A percentile compares a stretch with the other conserved stretches of the same genome.
These are phyloP conservation scores for Kwoniella heveanensis DNA, from an alignment of 768 basidiomycete genomes.

Conservation along the genomic window DNA sequence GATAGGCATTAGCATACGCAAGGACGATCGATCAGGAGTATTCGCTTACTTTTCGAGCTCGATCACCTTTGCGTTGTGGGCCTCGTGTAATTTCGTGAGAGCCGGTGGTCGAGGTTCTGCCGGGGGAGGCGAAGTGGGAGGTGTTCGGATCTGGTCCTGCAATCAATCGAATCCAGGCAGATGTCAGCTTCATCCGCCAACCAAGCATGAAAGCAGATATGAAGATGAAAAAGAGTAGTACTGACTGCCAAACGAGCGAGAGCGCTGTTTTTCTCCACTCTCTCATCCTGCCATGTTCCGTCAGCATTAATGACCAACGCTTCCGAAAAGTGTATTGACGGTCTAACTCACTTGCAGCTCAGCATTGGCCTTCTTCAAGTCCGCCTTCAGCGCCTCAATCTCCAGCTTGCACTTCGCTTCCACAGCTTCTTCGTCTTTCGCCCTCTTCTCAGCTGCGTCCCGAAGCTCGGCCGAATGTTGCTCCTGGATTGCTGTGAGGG, in stretches of 20 bases:
- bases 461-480: slow-evolving; percentile 19
- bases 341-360: slow-evolving; percentile 32
- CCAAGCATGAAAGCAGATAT: not conserved
- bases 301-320: too few species aligned
- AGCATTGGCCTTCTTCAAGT: slow-evolving; percentile 12
- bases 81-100: slow-evolving; percentile 39
- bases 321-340: too few species aligned
- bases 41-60: slow-evolving; percentile 34
- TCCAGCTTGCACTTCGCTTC: slow-evolving; percentile 14
- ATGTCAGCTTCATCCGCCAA: too few species aligned
- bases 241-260: slow-evolving; percentile 25
- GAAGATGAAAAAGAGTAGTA: not conserved
- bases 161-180: too few species aligned
- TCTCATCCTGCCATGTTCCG: slow-evolving; percentile 22
- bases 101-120: slow-evolving; percentile 10
- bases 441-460: slow-evolving; percentile 7
- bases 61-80: slow-evolving; percentile 45
- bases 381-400: slow-evolving; percentile 19
- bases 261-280: slow-evolving; percentile 29
- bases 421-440: slow-evolving; percentile 2
- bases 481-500: slow-evolving; percentile 28
- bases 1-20: too few species aligned
- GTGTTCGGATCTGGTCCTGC: slow-evolving; percentile 22
- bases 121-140: slow-evolving; percentile 28
- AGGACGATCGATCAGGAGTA: not conserved